Evolutionary conservation across 768 basidiomycete genomes (phyloP), one percentile per base, ranked within the genome.

Genomic region (Ramaria rubella): DNA sequence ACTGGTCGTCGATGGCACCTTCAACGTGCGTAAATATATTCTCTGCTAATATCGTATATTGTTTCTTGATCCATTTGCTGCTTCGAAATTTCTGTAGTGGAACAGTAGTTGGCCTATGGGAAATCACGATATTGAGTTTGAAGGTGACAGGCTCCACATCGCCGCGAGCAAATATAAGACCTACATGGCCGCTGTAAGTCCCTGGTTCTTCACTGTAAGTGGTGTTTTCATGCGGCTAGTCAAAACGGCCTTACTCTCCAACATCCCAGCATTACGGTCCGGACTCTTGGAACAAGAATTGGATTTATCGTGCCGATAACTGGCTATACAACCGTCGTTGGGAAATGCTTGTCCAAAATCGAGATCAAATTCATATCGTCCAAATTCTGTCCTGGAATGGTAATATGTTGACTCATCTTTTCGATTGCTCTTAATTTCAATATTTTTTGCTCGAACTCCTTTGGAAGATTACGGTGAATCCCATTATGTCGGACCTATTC

Each of bases 41-140:
- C n/a, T 59, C 17, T 7, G 52, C 9, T 1, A 26, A 54, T 17
- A 21, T 23, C 36, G 52, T 55, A 15, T 51, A n/a, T 57, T 58
- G 68, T 55, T 50, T 64, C 34, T 57, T 55, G 26, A 48, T 30
- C 58, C 61, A 49, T 65, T 58, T 58, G 46, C 50, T 29, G 67
- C 44, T 44, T 51, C 3, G 17, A 27, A 11, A 46, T n/a, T 23
- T 17, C 44, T 33, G 17, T 46, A 86, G 81, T 93, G 86, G 86
- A 88, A 93, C 66, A 78, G 79, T 26, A 90, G 75, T 34, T 93
- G 90, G 90, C 88, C 90, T 2, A 76, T 77, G 54, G 72, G 68
- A 58, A 36, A 51, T 15, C 49, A 51, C 31, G 24, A 31, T 17
- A 30, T 51, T n/a, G 19, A 51, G 31, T 51, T 51, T 21, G 24